Percentiles rank a stretch among this genome's conserved stretches.
Conservation (phyloP, 306 rosid species). For the Boehmeria nivea region DNA sequence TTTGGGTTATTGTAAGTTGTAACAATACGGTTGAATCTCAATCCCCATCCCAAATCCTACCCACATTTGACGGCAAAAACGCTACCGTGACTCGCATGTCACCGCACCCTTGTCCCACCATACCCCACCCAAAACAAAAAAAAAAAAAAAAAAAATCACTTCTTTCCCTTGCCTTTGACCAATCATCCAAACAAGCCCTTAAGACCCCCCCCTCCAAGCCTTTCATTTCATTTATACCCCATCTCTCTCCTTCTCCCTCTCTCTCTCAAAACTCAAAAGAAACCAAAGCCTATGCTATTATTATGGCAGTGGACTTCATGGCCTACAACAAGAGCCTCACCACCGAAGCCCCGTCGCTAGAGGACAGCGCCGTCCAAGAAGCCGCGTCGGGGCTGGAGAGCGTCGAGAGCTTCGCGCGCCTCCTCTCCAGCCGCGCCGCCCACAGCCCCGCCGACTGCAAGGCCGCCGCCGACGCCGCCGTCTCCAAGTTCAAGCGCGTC, state of each 20-base stretch:
- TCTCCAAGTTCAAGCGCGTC: conserved; percentile 71
- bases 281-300: conserved; percentile 3
- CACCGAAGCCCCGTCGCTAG: conserved; percentile 17
- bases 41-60: conserved; percentile 34
- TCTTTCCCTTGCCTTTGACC: background rate
- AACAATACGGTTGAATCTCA: conserved; percentile 23
- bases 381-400: conserved; percentile 77
- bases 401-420: conserved; percentile 49
- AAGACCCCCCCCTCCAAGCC: background rate
- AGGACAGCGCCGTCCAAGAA: conserved; percentile 61
- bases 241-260: background rate
- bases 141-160: background rate
- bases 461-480: conserved; percentile 70
- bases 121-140: background rate
- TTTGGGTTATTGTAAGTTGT: background rate
- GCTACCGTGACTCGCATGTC: conserved; percentile 50
- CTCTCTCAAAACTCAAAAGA: background rate
- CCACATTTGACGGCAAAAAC: conserved; percentile 42
- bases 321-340: conserved; percentile 26
- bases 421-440: conserved; percentile 24
- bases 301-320: conserved; percentile 77
- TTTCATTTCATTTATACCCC: too few relatives aligned
- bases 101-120: conserved; percentile 10
- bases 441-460: conserved; percentile 39
- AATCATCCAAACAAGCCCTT: background rate